Evolutionary conservation across 73 alveolate species (phyloP).

Genomic region (Halteria grandinella): DNA sequence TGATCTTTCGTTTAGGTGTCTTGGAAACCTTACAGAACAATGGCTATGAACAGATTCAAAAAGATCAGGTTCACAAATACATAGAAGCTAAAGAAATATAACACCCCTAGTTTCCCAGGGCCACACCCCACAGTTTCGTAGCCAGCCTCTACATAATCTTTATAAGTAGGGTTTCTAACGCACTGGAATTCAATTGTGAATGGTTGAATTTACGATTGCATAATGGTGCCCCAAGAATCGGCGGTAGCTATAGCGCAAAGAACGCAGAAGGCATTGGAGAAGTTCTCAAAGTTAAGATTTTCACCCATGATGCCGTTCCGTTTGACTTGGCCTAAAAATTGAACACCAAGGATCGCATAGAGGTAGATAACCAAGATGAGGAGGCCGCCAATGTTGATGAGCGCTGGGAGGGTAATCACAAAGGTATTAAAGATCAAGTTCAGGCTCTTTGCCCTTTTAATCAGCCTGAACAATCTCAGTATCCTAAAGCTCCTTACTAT

Average conservation of each 20-base stretch:
- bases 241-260: constrained; percentile 41
- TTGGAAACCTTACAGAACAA: constrained; percentile 42
- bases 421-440: constrained; percentile 64
- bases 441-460: constrained; percentile 57
- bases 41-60: constrained; percentile 52
- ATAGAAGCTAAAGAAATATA: constrained; percentile 1
- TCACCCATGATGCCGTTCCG: neutral
- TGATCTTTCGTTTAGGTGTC: constrained; percentile 23
- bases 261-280: constrained; percentile 25
- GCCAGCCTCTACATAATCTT: constrained; percentile 31
- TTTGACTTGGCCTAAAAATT: constrained; percentile 38
- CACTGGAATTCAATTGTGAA: neutral
- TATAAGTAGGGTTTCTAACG: constrained; percentile 10
- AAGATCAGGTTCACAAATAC: constrained; percentile 9
- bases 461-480: constrained; percentile 59
- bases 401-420: constrained; percentile 62
- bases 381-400: constrained; percentile 66
- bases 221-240: constrained; percentile 45
- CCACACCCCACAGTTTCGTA: constrained; percentile 52
- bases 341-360: constrained; percentile 61
- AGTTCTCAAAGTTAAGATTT: constrained; percentile 31
- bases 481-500: constrained; percentile 69
- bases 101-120: constrained; percentile 11
- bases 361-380: constrained; percentile 42
- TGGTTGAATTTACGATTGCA: constrained; percentile 22